phyloP scores from a whole-genome alignment of 441 rosid species.

The Arabidopsis lyrata region DNA sequence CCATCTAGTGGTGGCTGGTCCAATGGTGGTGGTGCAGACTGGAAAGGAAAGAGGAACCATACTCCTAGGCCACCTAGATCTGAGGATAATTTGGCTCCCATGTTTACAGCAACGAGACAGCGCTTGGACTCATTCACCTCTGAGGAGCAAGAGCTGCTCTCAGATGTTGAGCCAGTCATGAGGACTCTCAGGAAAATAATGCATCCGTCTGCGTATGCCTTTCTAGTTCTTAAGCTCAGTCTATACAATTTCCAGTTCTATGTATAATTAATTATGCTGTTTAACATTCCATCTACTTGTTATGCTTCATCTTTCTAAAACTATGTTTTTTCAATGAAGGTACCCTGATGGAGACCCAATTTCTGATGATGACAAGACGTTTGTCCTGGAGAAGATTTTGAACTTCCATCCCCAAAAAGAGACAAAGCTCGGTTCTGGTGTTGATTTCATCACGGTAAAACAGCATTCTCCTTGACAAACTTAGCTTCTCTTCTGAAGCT shows the following conservation, averaged over 20 bases:
- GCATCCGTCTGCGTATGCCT: slow-evolving; percentile 68
- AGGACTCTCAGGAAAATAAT: slow-evolving; percentile 63
- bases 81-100: slow-evolving; percentile 45
- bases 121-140: slow-evolving; percentile 83
- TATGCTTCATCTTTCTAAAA: slow-evolving; percentile 23
- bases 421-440: slow-evolving; percentile 72
- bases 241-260: slow-evolving; percentile 7
- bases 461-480: background rate
- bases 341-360: slow-evolving; percentile 81
- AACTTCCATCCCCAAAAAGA: slow-evolving; percentile 83
- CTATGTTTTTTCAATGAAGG: slow-evolving; percentile 52
- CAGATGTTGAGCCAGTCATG: slow-evolving; percentile 75
- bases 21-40: slow-evolving; percentile 55
- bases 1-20: slow-evolving; percentile 57
- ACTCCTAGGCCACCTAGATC: slow-evolving; percentile 57
- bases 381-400: slow-evolving; percentile 65
- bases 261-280: background rate
- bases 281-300: background rate
- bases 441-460: slow-evolving; percentile 74
- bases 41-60: slow-evolving; percentile 63
- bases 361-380: slow-evolving; percentile 68
- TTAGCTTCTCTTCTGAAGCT: slow-evolving; percentile 2
- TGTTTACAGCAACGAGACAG: slow-evolving; percentile 70
- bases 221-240: slow-evolving; percentile 20
- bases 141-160: slow-evolving; percentile 80